Percentiles rank a stretch among this genome's conserved stretches.
phyloP scores from a whole-genome alignment of 169 alveolate species.

The Eimeria necatrix region DNA sequence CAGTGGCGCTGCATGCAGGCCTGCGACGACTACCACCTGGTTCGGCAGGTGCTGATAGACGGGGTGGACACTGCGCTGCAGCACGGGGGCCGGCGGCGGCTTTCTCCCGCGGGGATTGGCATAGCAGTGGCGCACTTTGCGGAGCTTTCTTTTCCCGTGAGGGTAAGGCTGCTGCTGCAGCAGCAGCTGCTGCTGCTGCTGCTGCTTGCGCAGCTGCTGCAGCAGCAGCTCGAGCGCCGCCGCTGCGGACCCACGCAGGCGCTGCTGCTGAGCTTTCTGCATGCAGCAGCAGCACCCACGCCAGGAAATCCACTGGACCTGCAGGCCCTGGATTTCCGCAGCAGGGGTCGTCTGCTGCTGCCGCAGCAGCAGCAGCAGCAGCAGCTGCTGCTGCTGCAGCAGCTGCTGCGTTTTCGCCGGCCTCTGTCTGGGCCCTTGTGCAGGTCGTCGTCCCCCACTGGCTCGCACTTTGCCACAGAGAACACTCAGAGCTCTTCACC shows the following conservation, averaged over 20 bases:
- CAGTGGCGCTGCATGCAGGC: constrained; percentile 41
- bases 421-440: not conserved
- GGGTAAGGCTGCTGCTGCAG: not conserved
- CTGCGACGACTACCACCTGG: constrained; percentile 35
- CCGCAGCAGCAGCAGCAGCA: no score
- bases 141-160: constrained; percentile 68
- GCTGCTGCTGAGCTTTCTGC: not conserved
- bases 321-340: no score
- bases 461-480: constrained; percentile 19
- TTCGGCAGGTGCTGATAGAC: constrained; percentile 68
- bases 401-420: no score
- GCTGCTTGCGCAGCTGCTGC: not conserved
- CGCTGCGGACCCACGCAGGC: not conserved
- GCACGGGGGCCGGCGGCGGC: constrained; percentile 67
- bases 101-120: constrained; percentile 64
- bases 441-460: constrained; percentile 70
- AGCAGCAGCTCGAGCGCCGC: no score
- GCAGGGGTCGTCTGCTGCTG: no score
- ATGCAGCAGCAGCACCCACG: not conserved
- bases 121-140: constrained; percentile 69
- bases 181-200: not conserved
- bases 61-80: constrained; percentile 57
- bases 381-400: no score
- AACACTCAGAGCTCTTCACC: not conserved
- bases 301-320: not conserved